phyloP scores from a whole-genome alignment of 495 filamentous ascomycete species.

The Tuber indicum region DNA sequence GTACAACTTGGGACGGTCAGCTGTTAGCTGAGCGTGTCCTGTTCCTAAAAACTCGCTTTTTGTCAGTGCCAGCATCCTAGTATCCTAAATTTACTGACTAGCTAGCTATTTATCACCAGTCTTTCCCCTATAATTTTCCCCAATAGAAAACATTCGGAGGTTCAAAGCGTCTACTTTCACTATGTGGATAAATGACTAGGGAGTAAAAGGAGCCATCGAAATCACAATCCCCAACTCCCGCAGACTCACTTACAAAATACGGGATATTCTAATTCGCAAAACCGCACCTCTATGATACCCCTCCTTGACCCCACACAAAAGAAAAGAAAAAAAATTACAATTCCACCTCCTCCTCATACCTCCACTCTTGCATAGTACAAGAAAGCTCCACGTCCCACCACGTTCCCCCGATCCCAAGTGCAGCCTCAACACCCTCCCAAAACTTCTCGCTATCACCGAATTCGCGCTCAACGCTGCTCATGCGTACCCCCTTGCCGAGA shows the following conservation, averaged over 20 bases:
- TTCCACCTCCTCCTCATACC: slow-evolving; percentile 28
- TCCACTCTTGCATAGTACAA: slow-evolving; percentile 28
- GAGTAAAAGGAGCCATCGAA: neutral
- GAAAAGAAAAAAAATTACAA: slow-evolving; percentile 13
- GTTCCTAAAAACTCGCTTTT: too few species aligned
- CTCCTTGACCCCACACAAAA: neutral
- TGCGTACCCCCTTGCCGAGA: neutral
- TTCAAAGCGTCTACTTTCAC: neutral
- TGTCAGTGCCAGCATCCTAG: too few species aligned
- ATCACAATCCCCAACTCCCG: neutral
- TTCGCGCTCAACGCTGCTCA: slow-evolving; percentile 16
- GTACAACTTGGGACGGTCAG: too few species aligned
- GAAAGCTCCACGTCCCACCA: slow-evolving; percentile 37
- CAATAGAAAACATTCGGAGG: neutral
- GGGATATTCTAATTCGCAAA: neutral
- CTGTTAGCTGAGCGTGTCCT: too few species aligned
- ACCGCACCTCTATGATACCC: neutral
- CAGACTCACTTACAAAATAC: neutral
- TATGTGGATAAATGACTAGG: neutral
- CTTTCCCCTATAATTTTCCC: too few species aligned
- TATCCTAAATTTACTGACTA: too few species aligned
- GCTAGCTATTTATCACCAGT: too few species aligned
- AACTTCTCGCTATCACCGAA: slow-evolving; percentile 1
- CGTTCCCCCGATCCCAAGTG: slow-evolving; percentile 26
- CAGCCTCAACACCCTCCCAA: slow-evolving; percentile 25